These are phyloP conservation scores for Tricholoma matsutake DNA, from an alignment of 768 basidiomycete species.

Conservation along the genomic window DNA sequence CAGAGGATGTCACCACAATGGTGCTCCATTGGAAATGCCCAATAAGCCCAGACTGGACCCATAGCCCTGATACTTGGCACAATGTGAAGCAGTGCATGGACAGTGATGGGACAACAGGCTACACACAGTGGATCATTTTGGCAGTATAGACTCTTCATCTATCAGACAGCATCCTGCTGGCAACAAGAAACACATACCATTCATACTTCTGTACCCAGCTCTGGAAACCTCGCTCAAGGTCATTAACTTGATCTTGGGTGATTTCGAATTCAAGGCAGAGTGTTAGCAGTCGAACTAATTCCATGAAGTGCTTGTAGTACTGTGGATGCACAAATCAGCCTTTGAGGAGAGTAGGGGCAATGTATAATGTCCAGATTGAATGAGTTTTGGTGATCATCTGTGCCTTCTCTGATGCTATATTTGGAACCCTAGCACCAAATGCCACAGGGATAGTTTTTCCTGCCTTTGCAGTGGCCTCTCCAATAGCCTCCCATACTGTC, in stretches of 20 bases:
- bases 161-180: not conserved
- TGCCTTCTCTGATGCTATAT: not conserved
- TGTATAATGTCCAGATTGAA: too few relatives aligned
- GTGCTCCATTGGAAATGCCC: constrained; percentile 38
- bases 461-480: too few relatives aligned
- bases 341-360: too few relatives aligned
- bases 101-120: constrained; percentile 14
- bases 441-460: too few relatives aligned
- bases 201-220: constrained; percentile 39
- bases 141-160: constrained; percentile 27
- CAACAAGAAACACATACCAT: constrained; percentile 24
- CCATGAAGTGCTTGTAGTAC: constrained; percentile 30
- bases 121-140: constrained; percentile 26
- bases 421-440: not conserved
- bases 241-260: constrained; percentile 10
- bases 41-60: too few relatives aligned
- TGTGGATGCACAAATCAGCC: not conserved
- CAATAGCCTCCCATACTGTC: too few relatives aligned
- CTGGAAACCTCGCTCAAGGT: constrained; percentile 24
- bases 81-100: not conserved
- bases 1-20: constrained; percentile 32
- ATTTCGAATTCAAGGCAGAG: constrained; percentile 28
- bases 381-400: too few relatives aligned
- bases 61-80: not conserved
- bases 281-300: constrained; percentile 1